A percentile compares a stretch with the other conserved stretches of the same genome.
These are phyloP conservation scores for Thalassiosira livingstoniorum DNA, from an alignment of 352 stramenopile genomes.

Conservation along the genomic window DNA sequence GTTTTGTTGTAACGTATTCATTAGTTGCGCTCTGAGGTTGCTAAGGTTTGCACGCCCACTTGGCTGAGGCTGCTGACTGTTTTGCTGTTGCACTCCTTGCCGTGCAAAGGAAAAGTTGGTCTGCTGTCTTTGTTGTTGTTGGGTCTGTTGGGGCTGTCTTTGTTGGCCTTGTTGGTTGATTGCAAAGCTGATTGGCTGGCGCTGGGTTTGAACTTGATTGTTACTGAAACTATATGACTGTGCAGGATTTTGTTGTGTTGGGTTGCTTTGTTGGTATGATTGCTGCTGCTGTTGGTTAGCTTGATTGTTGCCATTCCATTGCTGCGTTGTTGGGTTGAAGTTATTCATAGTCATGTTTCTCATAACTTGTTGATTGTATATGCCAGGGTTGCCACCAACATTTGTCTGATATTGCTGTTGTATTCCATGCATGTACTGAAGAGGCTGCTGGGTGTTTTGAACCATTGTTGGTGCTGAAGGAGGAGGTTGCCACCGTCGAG, in stretches of 20 bases:
- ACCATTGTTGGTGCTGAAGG: not conserved
- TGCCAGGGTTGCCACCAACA: constrained; percentile 28
- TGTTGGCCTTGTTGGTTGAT: constrained; percentile 47
- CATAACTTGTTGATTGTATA: constrained; percentile 57
- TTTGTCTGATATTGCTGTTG: constrained; percentile 34
- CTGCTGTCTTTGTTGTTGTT: constrained; percentile 46
- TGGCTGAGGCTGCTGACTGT: constrained; percentile 48
- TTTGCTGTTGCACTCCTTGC: constrained; percentile 42
- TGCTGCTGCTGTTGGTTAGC: constrained; percentile 41
- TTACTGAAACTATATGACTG: constrained; percentile 6
- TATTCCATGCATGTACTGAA: constrained; percentile 42
- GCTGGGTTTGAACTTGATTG: constrained; percentile 33
- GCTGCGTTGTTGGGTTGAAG: constrained; percentile 34
- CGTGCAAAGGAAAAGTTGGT: constrained; percentile 30
- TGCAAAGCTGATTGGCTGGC: constrained; percentile 29
- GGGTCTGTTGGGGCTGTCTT: constrained; percentile 25
- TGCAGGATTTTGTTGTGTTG: constrained; percentile 54
- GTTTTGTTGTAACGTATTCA: constrained; percentile 81
- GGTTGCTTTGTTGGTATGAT: constrained; percentile 59
- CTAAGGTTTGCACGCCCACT: constrained; percentile 70
- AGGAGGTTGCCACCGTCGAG: not conserved
- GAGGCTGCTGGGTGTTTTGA: not conserved
- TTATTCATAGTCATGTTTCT: constrained; percentile 31
- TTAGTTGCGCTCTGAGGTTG: constrained; percentile 80
- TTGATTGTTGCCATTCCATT: constrained; percentile 21